Percentiles rank a stretch among this genome's conserved stretches.
Conservation (phyloP, 148 eudicot species). For the Linanthus parryae region DNA sequence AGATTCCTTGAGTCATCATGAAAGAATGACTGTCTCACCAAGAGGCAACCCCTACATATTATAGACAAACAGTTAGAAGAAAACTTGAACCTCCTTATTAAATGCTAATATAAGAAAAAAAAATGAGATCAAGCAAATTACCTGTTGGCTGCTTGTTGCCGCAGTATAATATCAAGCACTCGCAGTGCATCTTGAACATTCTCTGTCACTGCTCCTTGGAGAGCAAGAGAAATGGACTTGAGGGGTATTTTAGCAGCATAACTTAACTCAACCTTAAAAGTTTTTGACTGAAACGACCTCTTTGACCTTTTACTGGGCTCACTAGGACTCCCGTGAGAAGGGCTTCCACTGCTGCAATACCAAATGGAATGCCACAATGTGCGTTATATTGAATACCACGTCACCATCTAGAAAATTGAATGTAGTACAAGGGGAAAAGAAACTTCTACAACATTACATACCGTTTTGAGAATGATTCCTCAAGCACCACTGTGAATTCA, state of each 20-base stretch:
- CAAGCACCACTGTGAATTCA: slow-evolving; percentile 50
- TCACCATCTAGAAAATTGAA: background rate
- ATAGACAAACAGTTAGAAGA: slow-evolving; percentile 5
- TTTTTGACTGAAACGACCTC: slow-evolving; percentile 37
- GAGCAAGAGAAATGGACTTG: slow-evolving; percentile 27
- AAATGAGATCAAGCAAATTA: no score
- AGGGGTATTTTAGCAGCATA: slow-evolving; percentile 48
- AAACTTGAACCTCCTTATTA: background rate
- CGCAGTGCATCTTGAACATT: slow-evolving; percentile 47
- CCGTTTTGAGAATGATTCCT: slow-evolving; percentile 57
- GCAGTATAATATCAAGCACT: slow-evolving; percentile 59
- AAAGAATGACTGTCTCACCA: slow-evolving; percentile 79
- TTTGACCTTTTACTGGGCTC: slow-evolving; percentile 55
- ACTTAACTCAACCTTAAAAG: slow-evolving; percentile 55
- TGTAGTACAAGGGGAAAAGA: background rate
- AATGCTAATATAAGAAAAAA: background rate
- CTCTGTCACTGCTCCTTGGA: slow-evolving; percentile 36
- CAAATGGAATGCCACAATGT: background rate
- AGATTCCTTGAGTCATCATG: slow-evolving; percentile 62
- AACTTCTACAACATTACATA: slow-evolving; percentile 16
- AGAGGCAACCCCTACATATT: slow-evolving; percentile 69
- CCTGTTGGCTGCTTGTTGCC: slow-evolving; percentile 68
- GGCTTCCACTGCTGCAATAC: slow-evolving; percentile 28
- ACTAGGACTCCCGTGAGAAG: slow-evolving; percentile 13
- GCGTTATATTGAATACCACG: background rate